These are phyloP conservation scores for Wickerhamiella vanderwaltii DNA, from an alignment of 805 yeast genomes.

Conservation along the genomic window DNA sequence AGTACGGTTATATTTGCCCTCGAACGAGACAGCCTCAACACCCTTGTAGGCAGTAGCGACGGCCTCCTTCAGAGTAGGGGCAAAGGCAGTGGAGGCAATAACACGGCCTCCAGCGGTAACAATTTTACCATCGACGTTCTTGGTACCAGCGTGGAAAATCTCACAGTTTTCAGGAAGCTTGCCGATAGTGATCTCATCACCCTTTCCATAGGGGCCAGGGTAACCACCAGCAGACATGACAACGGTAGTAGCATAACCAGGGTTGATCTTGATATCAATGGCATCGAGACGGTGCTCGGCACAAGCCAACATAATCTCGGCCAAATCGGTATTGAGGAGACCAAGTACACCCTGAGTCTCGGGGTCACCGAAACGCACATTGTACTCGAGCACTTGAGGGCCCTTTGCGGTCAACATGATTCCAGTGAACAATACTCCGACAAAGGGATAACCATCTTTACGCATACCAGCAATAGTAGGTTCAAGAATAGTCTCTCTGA, in stretches of 20 bases:
- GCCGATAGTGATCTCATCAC: conserved; percentile 63
- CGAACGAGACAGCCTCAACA: conserved; percentile 60
- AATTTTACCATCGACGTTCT: conserved; percentile 39
- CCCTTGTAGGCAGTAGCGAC: conserved; percentile 80
- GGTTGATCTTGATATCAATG: conserved; percentile 39
- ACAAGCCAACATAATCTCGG: conserved; percentile 83
- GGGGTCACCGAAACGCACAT: conserved; percentile 98
- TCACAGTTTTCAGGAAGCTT: conserved; percentile 45
- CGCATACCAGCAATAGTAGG: conserved; percentile 97
- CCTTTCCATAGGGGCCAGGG: conserved; percentile 77
- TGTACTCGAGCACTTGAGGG: conserved; percentile 92
- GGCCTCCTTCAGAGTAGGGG: conserved; percentile 60
- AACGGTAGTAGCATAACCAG: conserved; percentile 75
- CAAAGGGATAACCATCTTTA: conserved; percentile 86
- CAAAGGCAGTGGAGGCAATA: conserved; percentile 84
- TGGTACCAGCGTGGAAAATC: conserved; percentile 97
- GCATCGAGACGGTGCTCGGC: conserved; percentile 91
- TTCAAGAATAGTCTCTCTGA: conserved; percentile 62
- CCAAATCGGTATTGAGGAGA: conserved; percentile 79
- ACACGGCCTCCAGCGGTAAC: conserved; percentile 95
- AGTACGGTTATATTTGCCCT: conserved; percentile 67
- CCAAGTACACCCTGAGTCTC: conserved; percentile 97
- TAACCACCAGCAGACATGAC: conserved; percentile 96
- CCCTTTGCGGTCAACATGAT: conserved; percentile 78
- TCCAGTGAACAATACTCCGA: conserved; percentile 92